Evolutionary conservation across 495 filamentous ascomycete species (phyloP), one percentile per base, ranked within the genome.

Genomic region (Penicillium chermesinum): DNA sequence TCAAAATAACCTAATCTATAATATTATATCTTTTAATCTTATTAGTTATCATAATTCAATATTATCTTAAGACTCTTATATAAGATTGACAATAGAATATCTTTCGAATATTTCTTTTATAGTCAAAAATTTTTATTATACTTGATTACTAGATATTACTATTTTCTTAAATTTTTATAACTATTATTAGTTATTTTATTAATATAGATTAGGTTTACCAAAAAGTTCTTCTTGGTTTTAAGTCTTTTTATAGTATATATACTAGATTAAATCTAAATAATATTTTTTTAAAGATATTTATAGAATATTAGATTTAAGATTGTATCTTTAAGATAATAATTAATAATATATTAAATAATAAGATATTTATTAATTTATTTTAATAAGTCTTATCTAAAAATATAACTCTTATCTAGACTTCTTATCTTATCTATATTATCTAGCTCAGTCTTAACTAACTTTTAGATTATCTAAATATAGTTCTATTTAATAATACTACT

Each of bases 341-440:
- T 14, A 49, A 62, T 49, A 62, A 62, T 44, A 27, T 30, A 38
- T 57, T 33, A 14, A 63, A 63, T 38, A 59, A 63, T 14, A 41
- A 21, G 2, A 62, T 44, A 12, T 19, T 62, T 3, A 18, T 52
- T 13, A 14, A 44, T 52, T 18, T 17, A 30, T 6, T 33, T 38
- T 7, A 42, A 7, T 16, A 38, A 15, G 20, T 7, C 1, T 20
- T 30, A 16, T 2, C 0, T 7, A 14, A 54, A 20, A 16, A 32
- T 3, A 7, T 15, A 1, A 27, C 14, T 8, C 38, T 55, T 35
- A 15, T 47, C 10, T 37, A 27, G 7, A 37, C 55, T 12, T 46
- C 46, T 21, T 57, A 34, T 36, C 34, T 61, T 33, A 49, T 41
- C 1, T 27, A 61, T 50, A 38, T 61, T 21, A 54, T 61, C n/a